Base-by-base conservation (phyloP, 2,329 filamentous ascomycete genomes). In the Exophiala lecanii-corni region DNA sequence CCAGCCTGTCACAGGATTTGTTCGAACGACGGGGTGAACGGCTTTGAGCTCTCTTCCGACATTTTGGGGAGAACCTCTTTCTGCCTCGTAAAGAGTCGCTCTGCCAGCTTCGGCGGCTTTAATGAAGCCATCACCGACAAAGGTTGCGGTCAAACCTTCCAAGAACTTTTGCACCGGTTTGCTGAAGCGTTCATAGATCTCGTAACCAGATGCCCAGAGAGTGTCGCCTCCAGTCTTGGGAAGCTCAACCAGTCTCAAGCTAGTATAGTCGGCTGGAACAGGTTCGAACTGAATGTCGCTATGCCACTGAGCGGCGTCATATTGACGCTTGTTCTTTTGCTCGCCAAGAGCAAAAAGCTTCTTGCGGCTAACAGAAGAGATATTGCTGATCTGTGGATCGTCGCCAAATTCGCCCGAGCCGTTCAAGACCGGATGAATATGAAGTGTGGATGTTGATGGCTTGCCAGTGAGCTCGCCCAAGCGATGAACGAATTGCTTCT, bases 181-280 rank as follows among this genome's bases (percentile, higher is more conserved):
- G 39, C 41, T 47, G 31, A 85, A 68, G 19, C 78, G 73, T 55
- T 85, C 80, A 55, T 82, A 84, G 9, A 82, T 62, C 53, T 84
- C 79, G 56, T 83, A 83, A 0, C 78, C 79, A 1, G 77, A 81
- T 0, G 80, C 81, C 79, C 80, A 84, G 4, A 84, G 70, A 0
- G 81, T 83, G 59, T 81, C 76, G 18, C 53, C 55, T 5, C 78
- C 78, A 0, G 72, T 78, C 33, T 67, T 65, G 1, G 78, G 79
- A 0, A 82, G 61, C 37, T 76, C 63, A 2, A 70, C 72, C 1
- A 82, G 62, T 20, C 78, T 71, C n/a, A 84, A 64, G 1, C 75
- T 68, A 0, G 79, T 72, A 54, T 84, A 85, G 57, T 85, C 81
- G 5, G 73, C 72, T 0, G 82, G 81, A 3, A 76, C 65, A 0